Base-by-base conservation (phyloP, 331 rosid genomes). In the Erythrophleum ivorense region DNA sequence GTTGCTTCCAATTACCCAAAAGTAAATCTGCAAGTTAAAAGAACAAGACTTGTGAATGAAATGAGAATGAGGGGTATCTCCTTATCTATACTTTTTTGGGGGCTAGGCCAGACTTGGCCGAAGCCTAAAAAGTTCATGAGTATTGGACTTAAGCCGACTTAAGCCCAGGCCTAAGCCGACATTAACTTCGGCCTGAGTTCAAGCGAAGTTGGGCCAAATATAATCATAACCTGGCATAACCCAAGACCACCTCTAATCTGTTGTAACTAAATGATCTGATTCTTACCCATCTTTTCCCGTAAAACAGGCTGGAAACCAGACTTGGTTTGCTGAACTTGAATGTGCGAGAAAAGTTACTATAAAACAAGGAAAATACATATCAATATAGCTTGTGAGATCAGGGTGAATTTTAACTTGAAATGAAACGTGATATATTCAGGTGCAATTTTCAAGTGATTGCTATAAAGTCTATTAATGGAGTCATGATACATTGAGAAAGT, bases 1-100 rank as follows among this genome's bases (percentile, higher is more conserved):
- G 93, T 96, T 96, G 90, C 97, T 96, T 71, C 91, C 91, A 24
- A 96, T 85, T 71, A 81, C 97, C 97, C 97, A 96, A 83, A 90
- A 85, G 84, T 91, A 96, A 59, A 94, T 80, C 98, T 96, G 95
- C 81, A 87, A 80, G 43, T 46, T 66, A 19, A 75, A 60, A 70
- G 55, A 11, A 9, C 69, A 36, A 45, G 81, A 73, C 72, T 68
- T 49, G 65, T 74, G 19, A 78, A 19, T 43, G 63, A 65, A 80
- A 67, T 0, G 48, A 64, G 24, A 64, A 15, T 16, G 11, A 15
- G 19, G n/a, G 45, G 21, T 34, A 4, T 10, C 19, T 29, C 67
- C 36, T 12, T 2, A 24, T 36, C 68, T 10, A 4, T 11, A 60
- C 66, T 38, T 9, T 5, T 24, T 29, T n/a, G 18, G 6, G 12